These are phyloP conservation scores for Stemphylium lycopersici DNA, from an alignment of 2,329 filamentous ascomycete genomes.

Conservation along the genomic window DNA sequence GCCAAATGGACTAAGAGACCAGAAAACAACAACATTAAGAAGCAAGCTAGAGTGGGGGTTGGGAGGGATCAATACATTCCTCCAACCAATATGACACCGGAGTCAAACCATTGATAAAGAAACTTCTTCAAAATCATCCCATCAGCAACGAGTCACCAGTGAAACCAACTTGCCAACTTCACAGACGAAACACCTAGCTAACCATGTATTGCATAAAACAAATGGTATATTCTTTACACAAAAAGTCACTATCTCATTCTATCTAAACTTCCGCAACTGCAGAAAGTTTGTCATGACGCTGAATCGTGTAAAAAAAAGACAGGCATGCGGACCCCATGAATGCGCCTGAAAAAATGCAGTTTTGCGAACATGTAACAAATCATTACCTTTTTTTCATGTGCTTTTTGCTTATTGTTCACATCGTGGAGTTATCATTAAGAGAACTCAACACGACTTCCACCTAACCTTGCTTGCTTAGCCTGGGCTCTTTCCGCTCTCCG, in stretches of 20 bases:
- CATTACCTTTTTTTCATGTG: background rate
- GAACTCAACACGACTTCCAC: conserved; percentile 50
- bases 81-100: too few species aligned
- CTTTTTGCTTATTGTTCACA: background rate
- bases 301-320: background rate
- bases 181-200: background rate
- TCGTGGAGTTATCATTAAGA: conserved; percentile 33
- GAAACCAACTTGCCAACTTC: background rate
- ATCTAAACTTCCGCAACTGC: background rate
- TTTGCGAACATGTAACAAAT: background rate
- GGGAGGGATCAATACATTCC: too few species aligned
- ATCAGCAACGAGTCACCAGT: too few species aligned
- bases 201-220: background rate
- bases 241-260: background rate
- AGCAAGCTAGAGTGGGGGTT: too few species aligned
- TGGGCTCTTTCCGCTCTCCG: conserved; percentile 49
- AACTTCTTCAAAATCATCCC: too few species aligned
- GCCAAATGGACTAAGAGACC: too few species aligned
- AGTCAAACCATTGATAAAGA: background rate
- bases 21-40: too few species aligned
- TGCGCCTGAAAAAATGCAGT: conserved; percentile 6
- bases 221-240: background rate
- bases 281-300: background rate
- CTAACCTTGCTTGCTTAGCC: conserved; percentile 42
- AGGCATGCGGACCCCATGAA: background rate